Evolutionary conservation across 768 basidiomycete genomes (phyloP).

Genomic region (Serendipita sp.): DNA sequence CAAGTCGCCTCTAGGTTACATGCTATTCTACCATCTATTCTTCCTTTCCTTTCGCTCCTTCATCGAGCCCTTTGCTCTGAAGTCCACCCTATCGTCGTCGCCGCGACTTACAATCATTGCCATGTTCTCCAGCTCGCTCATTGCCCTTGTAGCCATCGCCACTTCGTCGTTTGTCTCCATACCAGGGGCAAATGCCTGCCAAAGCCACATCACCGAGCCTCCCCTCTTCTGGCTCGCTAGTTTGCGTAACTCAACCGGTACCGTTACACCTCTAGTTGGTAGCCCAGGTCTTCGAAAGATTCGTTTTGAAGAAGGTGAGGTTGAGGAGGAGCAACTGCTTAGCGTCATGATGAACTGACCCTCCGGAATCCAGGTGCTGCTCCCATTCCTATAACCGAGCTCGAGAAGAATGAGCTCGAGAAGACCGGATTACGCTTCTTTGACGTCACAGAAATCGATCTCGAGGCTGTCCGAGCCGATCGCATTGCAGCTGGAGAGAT

Average conservation of each 20-base stretch:
- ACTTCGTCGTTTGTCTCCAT: not conserved
- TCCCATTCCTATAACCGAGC: not conserved
- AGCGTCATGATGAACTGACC: not conserved
- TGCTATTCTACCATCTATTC: too few species aligned
- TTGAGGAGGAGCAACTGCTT: not conserved
- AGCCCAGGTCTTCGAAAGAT: constrained; percentile 2
- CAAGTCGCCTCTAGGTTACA: not conserved
- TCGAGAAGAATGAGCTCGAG: constrained; percentile 6
- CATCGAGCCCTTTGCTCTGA: not conserved
- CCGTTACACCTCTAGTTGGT: not conserved
- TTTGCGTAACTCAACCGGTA: constrained; percentile 5
- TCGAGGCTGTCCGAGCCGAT: not conserved
- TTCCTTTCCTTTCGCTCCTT: not conserved
- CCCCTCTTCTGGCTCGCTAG: not conserved
- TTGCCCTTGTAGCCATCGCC: not conserved
- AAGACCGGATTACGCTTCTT: not conserved
- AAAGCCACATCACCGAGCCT: not conserved
- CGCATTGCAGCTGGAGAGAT: not conserved
- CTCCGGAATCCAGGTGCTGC: not conserved
- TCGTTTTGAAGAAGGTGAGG: not conserved
- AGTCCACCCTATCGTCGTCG: not conserved
- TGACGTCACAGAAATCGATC: constrained; percentile 8
- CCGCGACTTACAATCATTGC: not conserved
- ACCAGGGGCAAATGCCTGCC: not conserved
- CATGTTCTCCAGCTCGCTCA: not conserved